Evolutionary conservation across 257 asterid genomes (phyloP).

Genomic region (Capsicum pubescens): DNA sequence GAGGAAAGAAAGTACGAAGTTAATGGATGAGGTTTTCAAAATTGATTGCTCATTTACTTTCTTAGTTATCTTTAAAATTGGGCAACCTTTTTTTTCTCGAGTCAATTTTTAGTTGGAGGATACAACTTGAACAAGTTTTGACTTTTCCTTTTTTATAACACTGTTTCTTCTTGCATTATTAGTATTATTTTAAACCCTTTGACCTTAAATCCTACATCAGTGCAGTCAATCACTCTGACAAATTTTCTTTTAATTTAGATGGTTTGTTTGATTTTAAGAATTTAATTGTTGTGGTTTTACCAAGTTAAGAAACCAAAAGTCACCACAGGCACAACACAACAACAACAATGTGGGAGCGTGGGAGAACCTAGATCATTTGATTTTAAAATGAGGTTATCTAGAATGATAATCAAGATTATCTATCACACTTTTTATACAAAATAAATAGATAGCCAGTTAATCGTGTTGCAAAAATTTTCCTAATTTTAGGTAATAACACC

Average conservation of each 20-base stretch:
- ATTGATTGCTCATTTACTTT: slow-evolving; percentile 9
- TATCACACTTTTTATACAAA: not conserved
- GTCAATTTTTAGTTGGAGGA: not conserved
- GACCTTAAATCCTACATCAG: not conserved
- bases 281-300: not conserved
- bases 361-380: not conserved
- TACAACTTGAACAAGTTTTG: not conserved
- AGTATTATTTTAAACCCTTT: not conserved
- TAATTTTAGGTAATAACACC: not conserved
- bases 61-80: not conserved
- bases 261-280: not conserved
- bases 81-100: not conserved
- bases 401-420: not conserved
- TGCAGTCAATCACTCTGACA: too few species aligned
- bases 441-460: not conserved
- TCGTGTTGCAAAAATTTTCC: not conserved
- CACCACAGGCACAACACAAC: too few species aligned
- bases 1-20: not conserved
- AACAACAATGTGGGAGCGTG: too few species aligned
- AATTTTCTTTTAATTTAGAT: not conserved
- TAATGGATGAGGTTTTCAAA: slow-evolving; percentile 22
- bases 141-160: too few species aligned
- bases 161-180: not conserved
- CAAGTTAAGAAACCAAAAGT: too few species aligned
- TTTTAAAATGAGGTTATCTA: not conserved